Base-by-base conservation (phyloP, 495 filamentous ascomycete species). In the Neurospora terricola region DNA sequence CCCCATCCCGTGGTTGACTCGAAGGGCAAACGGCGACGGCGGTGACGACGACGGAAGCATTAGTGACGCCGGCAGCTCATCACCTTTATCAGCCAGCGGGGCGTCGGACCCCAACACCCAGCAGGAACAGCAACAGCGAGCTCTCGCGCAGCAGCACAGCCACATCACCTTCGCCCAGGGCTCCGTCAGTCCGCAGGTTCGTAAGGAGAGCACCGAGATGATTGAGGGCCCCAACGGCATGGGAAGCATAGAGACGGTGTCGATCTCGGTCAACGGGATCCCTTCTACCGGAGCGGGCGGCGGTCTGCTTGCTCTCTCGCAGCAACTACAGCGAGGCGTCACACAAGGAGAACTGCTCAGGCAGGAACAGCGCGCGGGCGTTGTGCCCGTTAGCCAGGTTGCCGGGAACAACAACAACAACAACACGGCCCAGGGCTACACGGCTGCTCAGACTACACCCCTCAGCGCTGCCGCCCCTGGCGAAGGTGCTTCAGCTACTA, bases 1-100 rank as follows among this genome's bases (percentile, higher is more conserved):
- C 0, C 95, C 95, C 0, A 99, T 99, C 66, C 92, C 94, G 0
- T 98, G 96, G 96, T 83, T 97, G 9, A 82, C 74, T 2, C 69
- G 80, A 11, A 78, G 77, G 36, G 75, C 72, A 36, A 80, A 81
- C 62, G 76, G 76, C 39, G 71, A 73, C 37, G 45, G 62, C 36
- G 70, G 74, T 27, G 76, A 77, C 42, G 78, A 75, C 40, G 78
- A 76, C 37, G 78, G 75, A 4, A 70, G 72, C 38, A 80, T 75
- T 45, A 77, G 77, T 34, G 70, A 54, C 43, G 48, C 36, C 16
- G 80, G 73, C 1, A 75, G 74, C 71, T 73, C 75, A 3, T 80
- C 80, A 23, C 77, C 78, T 11, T 40, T 77, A 23, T 78, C 79
- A 3, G 72, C 72, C 5, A 48, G 71, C 70, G 69, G 54, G 54